phyloP scores from a whole-genome alignment of 176 grass and related monocot species.

The Ensete glaucum region DNA sequence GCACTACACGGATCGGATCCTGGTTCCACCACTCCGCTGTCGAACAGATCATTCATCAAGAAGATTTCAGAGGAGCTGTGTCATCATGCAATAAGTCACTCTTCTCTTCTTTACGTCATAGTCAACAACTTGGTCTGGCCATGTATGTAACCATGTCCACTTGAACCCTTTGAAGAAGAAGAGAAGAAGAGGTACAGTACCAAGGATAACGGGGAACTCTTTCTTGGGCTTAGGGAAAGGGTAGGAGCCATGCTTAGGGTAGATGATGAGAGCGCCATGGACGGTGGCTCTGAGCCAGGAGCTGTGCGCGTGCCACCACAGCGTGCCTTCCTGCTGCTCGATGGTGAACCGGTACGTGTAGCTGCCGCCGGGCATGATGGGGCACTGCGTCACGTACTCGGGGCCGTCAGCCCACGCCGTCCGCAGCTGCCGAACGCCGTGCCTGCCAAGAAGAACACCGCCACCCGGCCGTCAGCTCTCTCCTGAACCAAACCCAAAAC shows the following conservation, averaged over 20 bases:
- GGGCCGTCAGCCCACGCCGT: constrained; percentile 86
- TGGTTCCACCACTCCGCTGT: constrained; percentile 14
- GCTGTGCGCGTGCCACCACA: constrained; percentile 95
- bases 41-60: background rate
- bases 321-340: constrained; percentile 54
- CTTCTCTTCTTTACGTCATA: background rate
- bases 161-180: background rate
- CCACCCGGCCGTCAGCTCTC: background rate
- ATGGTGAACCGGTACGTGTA: constrained; percentile 86
- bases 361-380: constrained; percentile 47
- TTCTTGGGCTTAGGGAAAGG: constrained; percentile 7
- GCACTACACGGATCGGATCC: background rate
- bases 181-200: background rate
- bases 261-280: constrained; percentile 64
- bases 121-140: background rate
- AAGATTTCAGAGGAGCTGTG: too few relatives aligned
- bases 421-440: constrained; percentile 72
- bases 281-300: constrained; percentile 91
- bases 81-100: too few relatives aligned
- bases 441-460: constrained; percentile 7
- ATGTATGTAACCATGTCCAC: background rate
- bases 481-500: background rate
- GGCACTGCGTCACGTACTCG: constrained; percentile 94
- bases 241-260: constrained; percentile 27
- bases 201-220: constrained; percentile 11